phyloP scores from a whole-genome alignment of 345 rosid species.

The Lenwebbia sp. region DNA sequence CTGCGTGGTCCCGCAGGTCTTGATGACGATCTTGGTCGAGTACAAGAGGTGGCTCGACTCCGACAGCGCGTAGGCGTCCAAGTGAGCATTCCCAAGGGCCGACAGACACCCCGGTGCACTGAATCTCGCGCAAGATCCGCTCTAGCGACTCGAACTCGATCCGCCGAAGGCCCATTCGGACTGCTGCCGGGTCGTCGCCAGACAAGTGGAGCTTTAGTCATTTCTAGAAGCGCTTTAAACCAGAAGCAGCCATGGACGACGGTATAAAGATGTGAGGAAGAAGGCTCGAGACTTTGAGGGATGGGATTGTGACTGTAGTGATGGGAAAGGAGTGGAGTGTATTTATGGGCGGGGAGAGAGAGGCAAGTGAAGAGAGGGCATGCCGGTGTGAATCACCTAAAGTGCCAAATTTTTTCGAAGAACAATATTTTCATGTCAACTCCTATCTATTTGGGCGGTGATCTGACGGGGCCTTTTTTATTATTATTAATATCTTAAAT shows the following conservation, averaged over 20 bases:
- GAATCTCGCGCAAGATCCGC: too few species aligned
- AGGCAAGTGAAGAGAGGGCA: slow-evolving; percentile 38
- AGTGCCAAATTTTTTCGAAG: too few species aligned
- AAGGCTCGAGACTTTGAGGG: background rate
- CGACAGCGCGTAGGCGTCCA: too few species aligned
- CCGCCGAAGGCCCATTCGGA: too few species aligned
- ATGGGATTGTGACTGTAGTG: background rate
- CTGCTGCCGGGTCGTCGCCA: slow-evolving; percentile 21
- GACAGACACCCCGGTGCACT: too few species aligned
- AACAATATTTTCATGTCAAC: too few species aligned
- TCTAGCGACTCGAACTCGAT: too few species aligned
- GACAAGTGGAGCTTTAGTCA: slow-evolving; percentile 84
- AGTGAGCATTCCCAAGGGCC: too few species aligned
- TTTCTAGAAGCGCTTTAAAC: slow-evolving; percentile 96
- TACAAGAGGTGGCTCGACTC: too few species aligned
- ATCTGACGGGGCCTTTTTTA: too few species aligned
- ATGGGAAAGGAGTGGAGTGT: background rate
- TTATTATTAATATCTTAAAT: too few species aligned
- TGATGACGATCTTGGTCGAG: slow-evolving; percentile 89
- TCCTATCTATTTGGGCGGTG: too few species aligned
- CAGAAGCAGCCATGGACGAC: slow-evolving; percentile 67
- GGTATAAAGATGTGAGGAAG: background rate
- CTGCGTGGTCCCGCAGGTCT: slow-evolving; percentile 97
- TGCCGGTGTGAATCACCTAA: slow-evolving; percentile 45
- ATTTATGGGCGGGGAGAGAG: slow-evolving; percentile 1